Evolutionary conservation across 2,329 filamentous ascomycete species (phyloP).

Genomic region (Triangularia verruculosa): DNA sequence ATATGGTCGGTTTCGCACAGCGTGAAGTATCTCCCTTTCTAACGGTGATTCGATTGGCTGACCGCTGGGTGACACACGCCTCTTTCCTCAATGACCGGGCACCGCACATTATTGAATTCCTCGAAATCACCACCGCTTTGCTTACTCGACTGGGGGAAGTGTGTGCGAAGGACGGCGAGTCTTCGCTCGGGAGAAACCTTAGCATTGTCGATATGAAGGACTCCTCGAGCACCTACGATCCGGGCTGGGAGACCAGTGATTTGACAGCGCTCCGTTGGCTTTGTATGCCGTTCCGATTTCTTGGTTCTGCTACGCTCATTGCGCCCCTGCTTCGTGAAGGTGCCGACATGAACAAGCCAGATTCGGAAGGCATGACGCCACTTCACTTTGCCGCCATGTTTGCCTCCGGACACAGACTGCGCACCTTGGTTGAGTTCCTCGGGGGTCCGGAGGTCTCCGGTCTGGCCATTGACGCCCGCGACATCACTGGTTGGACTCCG

Average conservation of each 20-base stretch:
- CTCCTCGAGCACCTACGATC: neutral
- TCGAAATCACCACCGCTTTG: neutral
- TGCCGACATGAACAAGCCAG: constrained; percentile 11
- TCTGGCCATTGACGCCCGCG: constrained; percentile 14
- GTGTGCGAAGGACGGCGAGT: neutral
- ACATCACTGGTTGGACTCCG: constrained; percentile 18
- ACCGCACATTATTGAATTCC: neutral
- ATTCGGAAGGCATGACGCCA: constrained; percentile 9
- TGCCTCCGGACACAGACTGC: neutral
- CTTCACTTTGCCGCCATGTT: constrained; percentile 18
- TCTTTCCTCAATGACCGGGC: neutral
- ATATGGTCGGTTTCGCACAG: neutral
- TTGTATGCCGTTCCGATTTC: constrained; percentile 1
- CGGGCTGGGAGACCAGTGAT: neutral
- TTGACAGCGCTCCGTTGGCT: constrained; percentile 12
- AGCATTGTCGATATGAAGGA: constrained; percentile 13
- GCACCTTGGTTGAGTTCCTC: constrained; percentile 7
- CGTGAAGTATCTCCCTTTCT: neutral
- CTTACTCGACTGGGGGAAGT: constrained; percentile 13
- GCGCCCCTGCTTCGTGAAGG: constrained; percentile 12
- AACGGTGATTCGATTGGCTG: constrained; percentile 12
- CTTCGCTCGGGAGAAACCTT: neutral
- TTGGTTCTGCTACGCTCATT: neutral
- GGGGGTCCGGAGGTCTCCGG: constrained; percentile 8
- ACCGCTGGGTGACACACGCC: neutral